phyloP scores from a whole-genome alignment of 2,329 filamentous ascomycete species.

The Ophiocordyceps sinensis region DNA sequence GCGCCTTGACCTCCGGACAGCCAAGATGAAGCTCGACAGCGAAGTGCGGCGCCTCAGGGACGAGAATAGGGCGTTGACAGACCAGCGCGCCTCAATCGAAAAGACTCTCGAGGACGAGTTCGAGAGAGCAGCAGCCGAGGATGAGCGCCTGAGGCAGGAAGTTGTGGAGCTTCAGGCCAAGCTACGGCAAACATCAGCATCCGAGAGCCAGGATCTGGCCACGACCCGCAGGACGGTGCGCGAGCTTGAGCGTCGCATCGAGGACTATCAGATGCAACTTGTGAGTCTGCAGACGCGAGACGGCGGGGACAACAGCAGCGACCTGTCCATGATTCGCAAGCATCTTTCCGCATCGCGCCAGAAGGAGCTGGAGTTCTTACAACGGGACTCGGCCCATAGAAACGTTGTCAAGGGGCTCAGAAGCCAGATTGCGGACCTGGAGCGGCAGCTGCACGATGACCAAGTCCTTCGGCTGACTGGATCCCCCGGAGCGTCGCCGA shows the following conservation, averaged over 20 bases:
- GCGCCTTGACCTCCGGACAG: constrained; percentile 50
- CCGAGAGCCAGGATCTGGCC: constrained; percentile 37
- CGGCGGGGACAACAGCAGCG: constrained; percentile 28
- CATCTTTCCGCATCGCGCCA: constrained; percentile 50
- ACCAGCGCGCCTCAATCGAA: constrained; percentile 45
- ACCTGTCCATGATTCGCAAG: constrained; percentile 45
- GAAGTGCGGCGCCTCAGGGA: constrained; percentile 51
- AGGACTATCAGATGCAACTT: constrained; percentile 35
- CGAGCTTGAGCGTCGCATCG: constrained; percentile 47
- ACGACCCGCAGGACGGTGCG: constrained; percentile 48
- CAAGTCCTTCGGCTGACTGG: constrained; percentile 35
- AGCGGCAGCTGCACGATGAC: constrained; percentile 51
- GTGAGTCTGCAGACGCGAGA: constrained; percentile 18
- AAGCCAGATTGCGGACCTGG: constrained; percentile 49
- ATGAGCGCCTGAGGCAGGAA: constrained; percentile 44
- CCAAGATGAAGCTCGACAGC: constrained; percentile 52
- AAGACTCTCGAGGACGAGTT: constrained; percentile 51
- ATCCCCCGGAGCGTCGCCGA: constrained; percentile 30
- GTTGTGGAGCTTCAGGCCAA: constrained; percentile 35
- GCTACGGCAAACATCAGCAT: constrained; percentile 28
- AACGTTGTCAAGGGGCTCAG: constrained; percentile 49
- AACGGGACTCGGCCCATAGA: constrained; percentile 51
- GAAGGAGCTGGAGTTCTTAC: constrained; percentile 49
- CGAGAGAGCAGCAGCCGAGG: constrained; percentile 50
- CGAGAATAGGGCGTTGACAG: constrained; percentile 42